These are phyloP conservation scores for Bullera alba DNA, from an alignment of 768 basidiomycete genomes.

Conservation along the genomic window DNA sequence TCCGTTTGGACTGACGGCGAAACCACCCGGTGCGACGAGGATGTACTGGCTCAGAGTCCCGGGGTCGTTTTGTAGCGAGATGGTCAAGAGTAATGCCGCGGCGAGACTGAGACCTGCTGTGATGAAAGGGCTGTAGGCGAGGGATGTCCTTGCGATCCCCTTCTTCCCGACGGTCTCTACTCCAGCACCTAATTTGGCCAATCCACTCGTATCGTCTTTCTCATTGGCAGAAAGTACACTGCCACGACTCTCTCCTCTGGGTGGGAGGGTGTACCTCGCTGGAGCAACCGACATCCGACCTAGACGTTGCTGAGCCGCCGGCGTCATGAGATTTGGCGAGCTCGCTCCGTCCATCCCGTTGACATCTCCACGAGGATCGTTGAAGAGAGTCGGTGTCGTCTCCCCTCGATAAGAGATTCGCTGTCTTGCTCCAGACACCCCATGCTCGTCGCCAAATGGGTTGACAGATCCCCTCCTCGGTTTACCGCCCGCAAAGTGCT, in stretches of 20 bases:
- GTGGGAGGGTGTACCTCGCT: conserved; percentile 17
- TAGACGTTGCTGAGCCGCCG: conserved; percentile 22
- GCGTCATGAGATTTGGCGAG: conserved; percentile 10
- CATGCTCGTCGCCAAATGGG: conserved; percentile 11
- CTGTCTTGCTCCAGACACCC: neutral
- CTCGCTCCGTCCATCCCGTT: neutral
- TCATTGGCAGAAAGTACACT: too few species aligned
- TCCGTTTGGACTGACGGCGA: conserved; percentile 10
- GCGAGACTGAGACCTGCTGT: conserved; percentile 4
- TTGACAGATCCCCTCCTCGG: neutral
- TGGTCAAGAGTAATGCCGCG: conserved; percentile 18
- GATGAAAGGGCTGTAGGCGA: conserved; percentile 25
- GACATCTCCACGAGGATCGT: neutral
- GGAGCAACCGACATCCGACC: conserved; percentile 38
- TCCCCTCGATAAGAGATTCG: neutral
- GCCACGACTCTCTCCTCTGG: neutral
- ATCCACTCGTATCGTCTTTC: neutral
- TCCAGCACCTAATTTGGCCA: neutral
- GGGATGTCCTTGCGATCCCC: conserved; percentile 3
- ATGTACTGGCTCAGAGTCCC: conserved; percentile 9
- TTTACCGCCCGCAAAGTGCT: neutral
- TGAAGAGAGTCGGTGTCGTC: too few species aligned
- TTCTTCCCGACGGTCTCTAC: neutral
- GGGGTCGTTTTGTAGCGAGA: conserved; percentile 4
- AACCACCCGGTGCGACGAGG: conserved; percentile 11